phyloP scores from a whole-genome alignment of 1,139 yeast species.

The Candida frijolesensis region DNA sequence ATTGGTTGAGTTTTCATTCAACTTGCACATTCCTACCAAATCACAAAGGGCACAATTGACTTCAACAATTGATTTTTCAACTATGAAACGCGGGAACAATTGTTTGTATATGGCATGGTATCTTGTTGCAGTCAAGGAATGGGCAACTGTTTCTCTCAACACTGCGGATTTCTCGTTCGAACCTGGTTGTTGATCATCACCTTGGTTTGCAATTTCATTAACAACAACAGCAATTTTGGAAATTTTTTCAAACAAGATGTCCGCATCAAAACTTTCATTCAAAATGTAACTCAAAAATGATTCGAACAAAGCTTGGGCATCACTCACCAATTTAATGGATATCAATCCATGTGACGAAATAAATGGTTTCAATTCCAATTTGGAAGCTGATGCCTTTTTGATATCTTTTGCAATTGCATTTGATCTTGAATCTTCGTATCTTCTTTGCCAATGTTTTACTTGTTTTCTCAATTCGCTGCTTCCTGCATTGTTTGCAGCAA shows the following conservation, averaged over 20 bases:
- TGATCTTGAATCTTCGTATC: constrained; percentile 45
- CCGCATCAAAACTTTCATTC: constrained; percentile 37
- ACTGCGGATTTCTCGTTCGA: constrained; percentile 39
- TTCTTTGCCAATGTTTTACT: constrained; percentile 47
- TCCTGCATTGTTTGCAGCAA: constrained; percentile 19
- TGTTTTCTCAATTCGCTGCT: constrained; percentile 33
- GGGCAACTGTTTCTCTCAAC: constrained; percentile 72
- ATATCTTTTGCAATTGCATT: constrained; percentile 27
- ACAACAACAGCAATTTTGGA: constrained; percentile 55
- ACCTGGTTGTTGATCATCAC: constrained; percentile 37
- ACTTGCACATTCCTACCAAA: constrained; percentile 57
- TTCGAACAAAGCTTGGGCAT: constrained; percentile 51
- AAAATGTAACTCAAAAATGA: constrained; percentile 40
- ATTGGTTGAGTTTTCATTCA: constrained; percentile 29
- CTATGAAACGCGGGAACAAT: constrained; percentile 68
- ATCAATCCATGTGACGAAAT: constrained; percentile 46
- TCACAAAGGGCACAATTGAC: constrained; percentile 75
- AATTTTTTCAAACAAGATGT: constrained; percentile 54
- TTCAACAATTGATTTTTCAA: constrained; percentile 81
- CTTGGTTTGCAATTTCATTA: constrained; percentile 49
- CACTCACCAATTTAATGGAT: constrained; percentile 45
- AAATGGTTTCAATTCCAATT: constrained; percentile 30
- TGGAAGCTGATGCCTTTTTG: constrained; percentile 23
- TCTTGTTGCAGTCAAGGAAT: constrained; percentile 76
- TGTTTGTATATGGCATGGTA: constrained; percentile 68